Percentiles rank a stretch among this genome's conserved stretches.
Conservation (phyloP, 108 stramenopile species). For the Cyclotella sp. region DNA sequence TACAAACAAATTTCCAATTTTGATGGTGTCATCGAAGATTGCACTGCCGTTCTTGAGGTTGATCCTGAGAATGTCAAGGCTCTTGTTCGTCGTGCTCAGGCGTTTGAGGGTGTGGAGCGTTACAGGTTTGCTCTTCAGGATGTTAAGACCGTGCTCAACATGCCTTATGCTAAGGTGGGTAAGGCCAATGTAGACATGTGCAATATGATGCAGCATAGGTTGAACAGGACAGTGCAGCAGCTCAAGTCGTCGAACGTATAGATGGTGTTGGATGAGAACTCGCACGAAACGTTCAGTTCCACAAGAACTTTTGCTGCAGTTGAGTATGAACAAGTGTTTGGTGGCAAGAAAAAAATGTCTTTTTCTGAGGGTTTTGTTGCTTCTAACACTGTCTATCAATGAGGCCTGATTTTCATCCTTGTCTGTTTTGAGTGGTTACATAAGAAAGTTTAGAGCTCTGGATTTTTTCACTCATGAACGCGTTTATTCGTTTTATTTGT, state of each 20-base stretch:
- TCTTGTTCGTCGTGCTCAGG: conserved; percentile 97
- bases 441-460: no score
- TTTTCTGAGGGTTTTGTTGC: no score
- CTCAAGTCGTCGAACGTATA: conserved; percentile 62
- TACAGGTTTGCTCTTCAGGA: conserved; percentile 98
- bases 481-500: no score
- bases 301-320: no score
- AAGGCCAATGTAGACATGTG: conserved; percentile 93
- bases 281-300: no score
- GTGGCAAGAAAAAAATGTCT: no score
- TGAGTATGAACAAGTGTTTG: no score
- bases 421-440: no score
- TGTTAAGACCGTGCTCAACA: conserved; percentile 92
- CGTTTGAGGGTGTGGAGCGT: conserved; percentile 96
- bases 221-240: conserved; percentile 94
- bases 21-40: conserved; percentile 96
- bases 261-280: background rate
- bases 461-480: no score
- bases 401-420: no score
- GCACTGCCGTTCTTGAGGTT: conserved; percentile 94
- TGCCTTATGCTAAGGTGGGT: conserved; percentile 90
- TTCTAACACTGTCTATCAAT: no score
- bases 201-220: conserved; percentile 93
- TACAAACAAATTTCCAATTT: conserved; percentile 99
- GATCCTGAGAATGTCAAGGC: conserved; percentile 98